Evolutionary conservation across 2,329 filamentous ascomycete genomes (phyloP).

Genomic region (Elsinoe batatas): DNA sequence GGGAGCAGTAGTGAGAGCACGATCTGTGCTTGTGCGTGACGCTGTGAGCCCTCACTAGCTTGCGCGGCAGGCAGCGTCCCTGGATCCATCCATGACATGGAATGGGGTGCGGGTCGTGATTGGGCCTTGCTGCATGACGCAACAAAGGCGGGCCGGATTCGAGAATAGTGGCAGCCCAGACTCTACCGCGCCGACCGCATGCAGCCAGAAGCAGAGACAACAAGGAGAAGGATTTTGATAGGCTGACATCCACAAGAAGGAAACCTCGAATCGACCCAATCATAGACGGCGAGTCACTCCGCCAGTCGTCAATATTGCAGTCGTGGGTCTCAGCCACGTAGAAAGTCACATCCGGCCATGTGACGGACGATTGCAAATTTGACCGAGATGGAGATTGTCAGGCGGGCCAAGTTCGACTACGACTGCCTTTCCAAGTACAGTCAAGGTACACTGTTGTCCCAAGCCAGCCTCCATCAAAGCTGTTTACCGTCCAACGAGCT

Average conservation of each 20-base stretch:
- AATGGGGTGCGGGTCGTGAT: not conserved
- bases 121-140: slow-evolving; percentile 10
- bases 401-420: not conserved
- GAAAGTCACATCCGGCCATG: not conserved
- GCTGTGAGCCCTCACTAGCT: slow-evolving; percentile 3
- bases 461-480: not conserved
- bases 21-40: not conserved
- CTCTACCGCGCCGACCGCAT: slow-evolving; percentile 1
- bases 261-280: slow-evolving; percentile 12
- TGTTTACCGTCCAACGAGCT: slow-evolving; percentile 3
- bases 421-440: not conserved
- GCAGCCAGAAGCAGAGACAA: slow-evolving; percentile 1
- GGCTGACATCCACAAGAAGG: not conserved
- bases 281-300: not conserved
- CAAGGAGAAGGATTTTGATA: slow-evolving; percentile 9
- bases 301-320: slow-evolving; percentile 5
- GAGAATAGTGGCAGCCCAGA: slow-evolving; percentile 10
- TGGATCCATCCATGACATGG: slow-evolving; percentile 11
- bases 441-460: not conserved
- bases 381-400: slow-evolving; percentile 10
- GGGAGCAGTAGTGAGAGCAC: not conserved
- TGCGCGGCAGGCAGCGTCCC: slow-evolving; percentile 6
- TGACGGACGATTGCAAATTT: slow-evolving; percentile 2
- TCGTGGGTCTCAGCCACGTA: slow-evolving; percentile 8
- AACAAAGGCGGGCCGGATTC: slow-evolving; percentile 6